Conservation (phyloP, 257 asterid genomes). For the Capsicum chinense region DNA sequence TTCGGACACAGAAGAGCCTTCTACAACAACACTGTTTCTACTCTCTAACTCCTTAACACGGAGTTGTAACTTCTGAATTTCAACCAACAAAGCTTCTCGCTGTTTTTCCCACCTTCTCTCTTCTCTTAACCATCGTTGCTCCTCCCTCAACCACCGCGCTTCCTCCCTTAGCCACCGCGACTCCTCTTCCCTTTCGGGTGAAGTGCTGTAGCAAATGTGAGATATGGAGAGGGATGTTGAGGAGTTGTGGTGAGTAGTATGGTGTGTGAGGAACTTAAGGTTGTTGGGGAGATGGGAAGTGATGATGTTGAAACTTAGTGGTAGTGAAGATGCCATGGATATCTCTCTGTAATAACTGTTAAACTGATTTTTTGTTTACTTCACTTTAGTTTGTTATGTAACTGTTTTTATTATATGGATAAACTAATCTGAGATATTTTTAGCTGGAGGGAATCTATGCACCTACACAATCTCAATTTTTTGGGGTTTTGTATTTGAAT, state of each 20-base stretch:
- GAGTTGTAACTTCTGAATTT: conserved; percentile 61
- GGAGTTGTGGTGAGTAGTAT: conserved; percentile 7
- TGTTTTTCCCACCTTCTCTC: conserved; percentile 85
- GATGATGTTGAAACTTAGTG: conserved; percentile 35
- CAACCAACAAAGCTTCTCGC: conserved; percentile 60
- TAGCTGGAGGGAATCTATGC: background rate
- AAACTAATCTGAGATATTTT: background rate
- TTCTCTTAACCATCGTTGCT: conserved; percentile 95
- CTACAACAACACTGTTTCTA: conserved; percentile 49
- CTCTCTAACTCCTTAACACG: conserved; percentile 68
- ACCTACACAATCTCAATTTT: too few species aligned
- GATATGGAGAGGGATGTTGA: conserved; percentile 34
- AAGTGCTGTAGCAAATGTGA: conserved; percentile 63
- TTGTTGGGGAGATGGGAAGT: background rate
- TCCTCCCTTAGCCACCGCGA: conserved; percentile 82
- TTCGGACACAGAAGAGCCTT: conserved; percentile 52
- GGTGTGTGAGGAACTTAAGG: background rate
- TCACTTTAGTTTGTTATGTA: background rate
- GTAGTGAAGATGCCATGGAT: conserved; percentile 40
- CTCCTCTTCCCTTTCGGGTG: conserved; percentile 56
- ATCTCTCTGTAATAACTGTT: background rate
- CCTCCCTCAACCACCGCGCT: conserved; percentile 90
- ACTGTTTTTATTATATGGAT: background rate
- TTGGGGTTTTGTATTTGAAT: too few species aligned
- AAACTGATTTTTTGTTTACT: background rate